A percentile compares a stretch with the other conserved stretches of the same genome.
phyloP scores from a whole-genome alignment of 2,329 filamentous ascomycete species.

The Fusarium nanum region DNA sequence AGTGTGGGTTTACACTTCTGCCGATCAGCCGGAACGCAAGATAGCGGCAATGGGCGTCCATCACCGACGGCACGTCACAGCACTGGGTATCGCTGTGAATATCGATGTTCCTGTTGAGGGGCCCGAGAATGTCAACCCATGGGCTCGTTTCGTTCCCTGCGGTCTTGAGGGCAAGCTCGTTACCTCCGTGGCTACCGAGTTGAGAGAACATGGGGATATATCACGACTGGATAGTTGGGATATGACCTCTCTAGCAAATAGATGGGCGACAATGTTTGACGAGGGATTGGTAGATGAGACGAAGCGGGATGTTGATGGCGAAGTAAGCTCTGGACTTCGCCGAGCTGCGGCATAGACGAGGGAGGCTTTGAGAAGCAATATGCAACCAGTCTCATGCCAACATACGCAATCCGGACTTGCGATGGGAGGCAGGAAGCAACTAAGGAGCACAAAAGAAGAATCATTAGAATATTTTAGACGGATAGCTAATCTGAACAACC shows the following conservation, averaged over 20 bases:
- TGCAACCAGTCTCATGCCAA: background rate
- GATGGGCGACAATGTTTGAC: conserved; percentile 52
- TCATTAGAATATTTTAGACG: background rate
- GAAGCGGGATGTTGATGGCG: conserved; percentile 42
- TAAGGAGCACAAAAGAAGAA: background rate
- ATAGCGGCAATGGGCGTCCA: conserved; percentile 95
- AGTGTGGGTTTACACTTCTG: conserved; percentile 73
- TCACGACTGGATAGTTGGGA: conserved; percentile 41
- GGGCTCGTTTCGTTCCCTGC: conserved; percentile 85
- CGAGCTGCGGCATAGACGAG: background rate
- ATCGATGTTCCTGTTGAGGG: conserved; percentile 68
- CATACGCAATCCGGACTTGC: background rate
- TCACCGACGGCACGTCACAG: conserved; percentile 83
- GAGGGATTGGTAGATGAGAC: conserved; percentile 48
- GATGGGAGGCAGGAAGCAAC: background rate
- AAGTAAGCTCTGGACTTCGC: conserved; percentile 23
- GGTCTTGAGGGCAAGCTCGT: conserved; percentile 83
- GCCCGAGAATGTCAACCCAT: conserved; percentile 59
- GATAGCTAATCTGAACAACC: background rate
- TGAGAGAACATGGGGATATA: conserved; percentile 39
- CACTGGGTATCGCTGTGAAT: conserved; percentile 87
- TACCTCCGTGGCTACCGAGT: conserved; percentile 75
- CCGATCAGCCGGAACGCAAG: conserved; percentile 66
- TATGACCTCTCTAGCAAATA: conserved; percentile 46
- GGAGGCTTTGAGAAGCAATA: background rate